Conservation (phyloP, 192 early-diverging fungal species). For the Linnemannia schmuckeri region DNA sequence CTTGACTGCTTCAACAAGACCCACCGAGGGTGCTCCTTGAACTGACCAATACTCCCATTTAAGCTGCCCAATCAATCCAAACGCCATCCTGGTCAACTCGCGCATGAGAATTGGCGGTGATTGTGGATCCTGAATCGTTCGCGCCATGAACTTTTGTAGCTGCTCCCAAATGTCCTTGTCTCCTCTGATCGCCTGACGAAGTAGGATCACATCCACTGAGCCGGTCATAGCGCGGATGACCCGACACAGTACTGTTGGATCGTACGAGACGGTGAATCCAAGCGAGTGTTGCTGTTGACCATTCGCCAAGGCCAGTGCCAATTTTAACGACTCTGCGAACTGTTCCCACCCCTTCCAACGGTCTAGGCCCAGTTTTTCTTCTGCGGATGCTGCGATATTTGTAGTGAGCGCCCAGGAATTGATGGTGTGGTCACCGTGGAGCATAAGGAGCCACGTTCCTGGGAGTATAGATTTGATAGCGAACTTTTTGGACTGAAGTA, state of each 20-base stretch:
- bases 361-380: slow-evolving; percentile 16
- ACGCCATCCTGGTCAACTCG: slow-evolving; percentile 23
- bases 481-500: slow-evolving; percentile 26
- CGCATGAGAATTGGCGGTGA: slow-evolving; percentile 10
- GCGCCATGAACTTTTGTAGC: not conserved
- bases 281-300: slow-evolving; percentile 1
- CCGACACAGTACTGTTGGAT: slow-evolving; percentile 21
- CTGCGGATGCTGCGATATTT: slow-evolving; percentile 6
- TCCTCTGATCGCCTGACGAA: slow-evolving; percentile 1
- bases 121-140: slow-evolving; percentile 6
- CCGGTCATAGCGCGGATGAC: slow-evolving; percentile 27
- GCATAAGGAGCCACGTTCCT: slow-evolving; percentile 34
- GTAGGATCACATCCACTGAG: slow-evolving; percentile 17
- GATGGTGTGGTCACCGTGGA: slow-evolving; percentile 28
- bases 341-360: slow-evolving; percentile 44
- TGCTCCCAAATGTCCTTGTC: slow-evolving; percentile 18
- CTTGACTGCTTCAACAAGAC: not conserved
- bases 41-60: slow-evolving; percentile 32
- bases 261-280: slow-evolving; percentile 6
- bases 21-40: not conserved
- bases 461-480: slow-evolving; percentile 38
- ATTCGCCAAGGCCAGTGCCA: slow-evolving; percentile 5
- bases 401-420: slow-evolving; percentile 32
- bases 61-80: slow-evolving; percentile 18
- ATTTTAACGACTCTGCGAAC: slow-evolving; percentile 14